Base-by-base conservation (phyloP, 768 basidiomycete species). In the Mrakia blollopis region DNA sequence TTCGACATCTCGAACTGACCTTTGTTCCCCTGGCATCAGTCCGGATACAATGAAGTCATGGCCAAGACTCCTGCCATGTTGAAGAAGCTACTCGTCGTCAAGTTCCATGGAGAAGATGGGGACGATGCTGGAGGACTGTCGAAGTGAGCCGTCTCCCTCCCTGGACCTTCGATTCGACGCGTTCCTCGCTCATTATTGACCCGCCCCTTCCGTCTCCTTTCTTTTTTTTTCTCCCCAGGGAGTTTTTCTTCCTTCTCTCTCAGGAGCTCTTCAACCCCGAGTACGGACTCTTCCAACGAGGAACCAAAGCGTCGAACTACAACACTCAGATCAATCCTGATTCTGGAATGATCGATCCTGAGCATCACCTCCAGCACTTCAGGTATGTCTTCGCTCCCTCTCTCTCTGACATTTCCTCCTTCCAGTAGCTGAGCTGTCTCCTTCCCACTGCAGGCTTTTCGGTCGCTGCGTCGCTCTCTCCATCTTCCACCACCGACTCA, bases 41-140 rank as follows among this genome's bases (percentile, higher is more conserved):
- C 37, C 21, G 68, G 68, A n/a, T 70, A 70, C 68, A 70, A 70
- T 44, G 68, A 47, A 13, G 44, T 47, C 39, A 70, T 70, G 68
- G 44, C 32, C 18, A 44, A 70, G 39, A 28, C 68, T 16, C 68
- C 68, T 47, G n/a, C 32, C 8, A 28, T 47, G n/a, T 23, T 70
- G 25, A 41, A 28, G 39, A 70, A 70, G 16, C 44, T 70, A 1
- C 44, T 70, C 25, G 18, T 70, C 8, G 44, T 70, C 39, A n/a
- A 44, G 23, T 70, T 70, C 68, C 39, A 50, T 13, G 68, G 68
- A 10, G 68, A 70, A 47, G 44, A 70, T 21, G 68, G 68, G 8
- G 68, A 70, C 41, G 68, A 70, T 23, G 68, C 68, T 25, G 68
- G 68, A 23, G 68, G 68, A 13, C 44, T 70, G 23, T 44, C 39